phyloP scores from a whole-genome alignment of 176 grass and related monocot species.

The Rhynchospora breviuscula region DNA sequence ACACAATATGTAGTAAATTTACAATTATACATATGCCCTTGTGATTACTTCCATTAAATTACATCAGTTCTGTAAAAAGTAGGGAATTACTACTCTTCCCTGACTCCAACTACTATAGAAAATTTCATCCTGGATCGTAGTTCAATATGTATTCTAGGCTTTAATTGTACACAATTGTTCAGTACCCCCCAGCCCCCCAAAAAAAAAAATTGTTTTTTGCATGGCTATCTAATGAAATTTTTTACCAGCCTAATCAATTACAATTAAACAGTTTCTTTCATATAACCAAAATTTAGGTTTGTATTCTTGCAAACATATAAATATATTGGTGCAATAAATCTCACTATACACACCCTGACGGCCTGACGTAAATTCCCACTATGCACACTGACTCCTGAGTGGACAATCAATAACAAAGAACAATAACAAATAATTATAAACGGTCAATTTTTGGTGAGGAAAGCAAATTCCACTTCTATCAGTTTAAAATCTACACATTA shows the following conservation, averaged over 20 bases:
- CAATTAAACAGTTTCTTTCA: not conserved
- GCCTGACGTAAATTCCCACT: not conserved
- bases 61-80: not conserved
- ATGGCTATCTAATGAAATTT: not conserved
- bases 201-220: not conserved
- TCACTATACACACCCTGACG: not conserved
- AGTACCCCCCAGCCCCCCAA: not conserved
- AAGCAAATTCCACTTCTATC: slow-evolving; percentile 2
- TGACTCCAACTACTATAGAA: not conserved
- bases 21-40: not conserved
- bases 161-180: not conserved
- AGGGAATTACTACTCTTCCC: not conserved
- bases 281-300: not conserved
- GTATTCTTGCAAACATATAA: not conserved
- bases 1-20: not conserved
- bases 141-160: not conserved
- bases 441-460: not conserved
- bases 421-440: not conserved
- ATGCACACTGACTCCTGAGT: not conserved
- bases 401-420: not conserved
- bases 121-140: not conserved
- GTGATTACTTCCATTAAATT: not conserved
- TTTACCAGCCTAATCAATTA: not conserved
- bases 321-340: not conserved
- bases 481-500: not conserved